These are phyloP conservation scores for Aristolochia contorta DNA, from an alignment of 164 flowering plant genomes.

Conservation along the genomic window DNA sequence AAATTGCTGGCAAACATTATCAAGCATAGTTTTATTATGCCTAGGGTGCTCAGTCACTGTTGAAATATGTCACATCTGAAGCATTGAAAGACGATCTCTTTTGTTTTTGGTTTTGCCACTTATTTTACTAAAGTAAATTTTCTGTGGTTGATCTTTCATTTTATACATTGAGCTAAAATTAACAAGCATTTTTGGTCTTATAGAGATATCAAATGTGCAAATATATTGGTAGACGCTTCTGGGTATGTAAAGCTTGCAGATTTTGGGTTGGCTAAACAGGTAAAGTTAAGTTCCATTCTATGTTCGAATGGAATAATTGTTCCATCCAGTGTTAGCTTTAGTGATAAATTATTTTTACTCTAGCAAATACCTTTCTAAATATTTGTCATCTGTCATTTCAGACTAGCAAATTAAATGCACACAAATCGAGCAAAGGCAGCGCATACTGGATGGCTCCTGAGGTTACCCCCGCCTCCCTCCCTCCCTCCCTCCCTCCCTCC, in stretches of 20 bases:
- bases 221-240: constrained; percentile 77
- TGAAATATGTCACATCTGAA: no score
- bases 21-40: no score
- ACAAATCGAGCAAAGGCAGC: constrained; percentile 90
- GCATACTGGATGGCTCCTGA: constrained; percentile 99
- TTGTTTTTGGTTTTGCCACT: not conserved
- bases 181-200: constrained; percentile 3
- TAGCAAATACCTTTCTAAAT: not conserved
- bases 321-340: no score
- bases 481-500: not conserved
- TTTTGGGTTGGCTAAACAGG: constrained; percentile 96
- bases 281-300: constrained; percentile 13
- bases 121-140: not conserved
- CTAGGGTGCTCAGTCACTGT: no score
- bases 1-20: no score
- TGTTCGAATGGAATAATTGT: no score
- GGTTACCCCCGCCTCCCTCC: constrained; percentile 34
- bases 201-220: constrained; percentile 97
- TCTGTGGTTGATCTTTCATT: not conserved
- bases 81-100: no score
- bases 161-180: not conserved
- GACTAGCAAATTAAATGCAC: constrained; percentile 75
- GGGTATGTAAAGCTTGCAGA: constrained; percentile 96
- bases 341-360: not conserved
- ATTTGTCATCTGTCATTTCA: constrained; percentile 17